Evolutionary conservation across 2,329 filamentous ascomycete genomes (phyloP), one percentile per base, ranked within the genome.

Genomic region (Amylocarpus encephaloides): DNA sequence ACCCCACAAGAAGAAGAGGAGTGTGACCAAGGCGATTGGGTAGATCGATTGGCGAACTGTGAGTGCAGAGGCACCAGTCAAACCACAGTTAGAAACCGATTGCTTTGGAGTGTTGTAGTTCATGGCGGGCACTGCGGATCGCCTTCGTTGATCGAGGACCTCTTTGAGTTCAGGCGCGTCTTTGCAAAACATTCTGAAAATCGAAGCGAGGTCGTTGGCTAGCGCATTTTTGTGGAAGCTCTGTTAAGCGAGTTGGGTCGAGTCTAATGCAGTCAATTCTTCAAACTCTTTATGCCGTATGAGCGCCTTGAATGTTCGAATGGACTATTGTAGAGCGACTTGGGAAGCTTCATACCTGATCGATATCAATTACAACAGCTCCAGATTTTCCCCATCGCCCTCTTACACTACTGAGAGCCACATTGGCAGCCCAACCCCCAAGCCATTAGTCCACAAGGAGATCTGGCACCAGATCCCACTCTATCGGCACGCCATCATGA

Each of bases 21-120:
- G 34, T 22, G 48, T 50, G 4, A 50, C 48, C 32, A 49, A 43
- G 33, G 40, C 33, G 22, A 52, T 52, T 22, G 44, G 50, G n/a
- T 39, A 52, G 29, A 52, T 52, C 32, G 50, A 52, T 43, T 52
- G 50, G 2, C 46, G 19, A 16, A 52, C 50, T 9, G 50, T 52
- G 34, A 52, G 45, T 7, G 50, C 50, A 29, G 45, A 48, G 3
- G 50, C 50, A 22, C 45, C 45, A 6, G 50, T 52, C 18, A 52
- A 29, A 19, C 50, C 50, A 33, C 42, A 40, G 40, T 52, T 52
- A 2, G 50, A 48, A 36, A 52, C 50, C 11, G 50, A 52, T 26
- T 26, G 22, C 22, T 35, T 19, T 19, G 16, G 40, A 13, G 44
- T 45, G 22, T 18, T 34, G n/a, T 52, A 44, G 6, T 40, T 33